These are phyloP conservation scores for Gilbertella persicaria DNA, from an alignment of 371 early-diverging fungal genomes.

Conservation along the genomic window DNA sequence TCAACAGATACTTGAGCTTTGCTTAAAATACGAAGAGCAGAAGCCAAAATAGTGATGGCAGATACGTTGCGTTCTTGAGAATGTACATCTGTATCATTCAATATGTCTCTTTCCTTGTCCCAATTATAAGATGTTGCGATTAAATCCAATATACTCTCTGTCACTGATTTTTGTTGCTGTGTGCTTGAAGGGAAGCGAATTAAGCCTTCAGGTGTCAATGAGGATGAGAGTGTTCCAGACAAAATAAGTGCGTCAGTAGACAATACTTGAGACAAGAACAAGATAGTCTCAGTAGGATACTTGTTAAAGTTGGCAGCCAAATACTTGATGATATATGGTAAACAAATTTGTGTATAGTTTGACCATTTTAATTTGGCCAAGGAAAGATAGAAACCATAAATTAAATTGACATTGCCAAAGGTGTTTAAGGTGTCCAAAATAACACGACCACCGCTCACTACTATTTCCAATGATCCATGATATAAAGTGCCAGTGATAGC, in stretches of 20 bases:
- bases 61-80: constrained; percentile 13
- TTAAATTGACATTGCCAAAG: constrained; percentile 50
- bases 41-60: constrained; percentile 14
- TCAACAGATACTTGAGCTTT: constrained; percentile 48
- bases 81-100: constrained; percentile 44
- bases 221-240: constrained; percentile 53
- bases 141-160: constrained; percentile 38
- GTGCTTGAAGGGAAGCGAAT: constrained; percentile 51
- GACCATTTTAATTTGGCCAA: constrained; percentile 68
- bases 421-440: constrained; percentile 60
- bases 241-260: constrained; percentile 42
- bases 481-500: constrained; percentile 43
- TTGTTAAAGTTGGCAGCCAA: constrained; percentile 42
- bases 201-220: constrained; percentile 55
- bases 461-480: constrained; percentile 60
- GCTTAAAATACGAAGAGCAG: constrained; percentile 53
- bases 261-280: constrained; percentile 57
- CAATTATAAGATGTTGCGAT: constrained; percentile 50
- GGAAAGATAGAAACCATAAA: constrained; percentile 67
- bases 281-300: constrained; percentile 48
- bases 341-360: constrained; percentile 67
- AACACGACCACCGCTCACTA: constrained; percentile 61
- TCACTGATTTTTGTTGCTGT: constrained; percentile 28
- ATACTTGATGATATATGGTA: constrained; percentile 67
- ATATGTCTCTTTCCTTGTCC: constrained; percentile 48